phyloP scores from a whole-genome alignment of 1,284 basidiomycete species.

The Trichosporon inkin region DNA sequence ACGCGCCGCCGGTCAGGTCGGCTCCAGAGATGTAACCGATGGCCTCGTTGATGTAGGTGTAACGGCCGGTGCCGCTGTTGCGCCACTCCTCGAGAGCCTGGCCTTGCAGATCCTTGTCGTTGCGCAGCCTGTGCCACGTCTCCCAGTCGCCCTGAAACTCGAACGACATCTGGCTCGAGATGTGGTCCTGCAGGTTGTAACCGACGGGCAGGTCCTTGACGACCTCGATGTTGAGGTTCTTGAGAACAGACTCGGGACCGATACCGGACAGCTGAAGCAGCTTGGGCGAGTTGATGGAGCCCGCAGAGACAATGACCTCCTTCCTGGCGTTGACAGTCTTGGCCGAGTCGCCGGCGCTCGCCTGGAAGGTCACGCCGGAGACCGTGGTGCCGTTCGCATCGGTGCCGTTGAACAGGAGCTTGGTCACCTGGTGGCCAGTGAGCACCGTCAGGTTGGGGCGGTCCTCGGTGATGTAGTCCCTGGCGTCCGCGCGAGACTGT shows the following conservation, averaged over 20 bases:
- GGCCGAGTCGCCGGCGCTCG: conserved; percentile 34
- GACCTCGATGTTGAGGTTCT: conserved; percentile 19
- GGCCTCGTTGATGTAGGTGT: conserved; percentile 51
- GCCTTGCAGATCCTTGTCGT: conserved; percentile 27
- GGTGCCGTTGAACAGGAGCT: conserved; percentile 59
- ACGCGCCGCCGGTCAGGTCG: conserved; percentile 51
- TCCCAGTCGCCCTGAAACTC: conserved; percentile 15
- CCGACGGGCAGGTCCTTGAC: conserved; percentile 27
- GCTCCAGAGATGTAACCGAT: conserved; percentile 38
- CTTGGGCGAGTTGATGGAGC: conserved; percentile 16
- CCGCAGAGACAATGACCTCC: conserved; percentile 18
- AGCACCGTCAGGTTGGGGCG: conserved; percentile 62
- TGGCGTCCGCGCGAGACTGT: conserved; percentile 63
- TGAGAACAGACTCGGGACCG: conserved; percentile 16
- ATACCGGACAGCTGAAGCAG: conserved; percentile 24
- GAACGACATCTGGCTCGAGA: conserved; percentile 37
- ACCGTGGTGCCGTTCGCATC: conserved; percentile 51
- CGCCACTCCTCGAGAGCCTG: conserved; percentile 34
- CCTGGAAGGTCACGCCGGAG: conserved; percentile 59
- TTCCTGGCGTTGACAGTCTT: conserved; percentile 15
- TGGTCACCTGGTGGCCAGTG: conserved; percentile 59
- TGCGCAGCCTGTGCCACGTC: conserved; percentile 44
- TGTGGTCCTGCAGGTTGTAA: conserved; percentile 35
- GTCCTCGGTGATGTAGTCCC: conserved; percentile 61
- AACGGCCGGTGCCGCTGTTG: conserved; percentile 34